Evolutionary conservation across 1,284 basidiomycete genomes (phyloP), one percentile per base, ranked within the genome.

Genomic region (Sanghuangporus baumii): DNA sequence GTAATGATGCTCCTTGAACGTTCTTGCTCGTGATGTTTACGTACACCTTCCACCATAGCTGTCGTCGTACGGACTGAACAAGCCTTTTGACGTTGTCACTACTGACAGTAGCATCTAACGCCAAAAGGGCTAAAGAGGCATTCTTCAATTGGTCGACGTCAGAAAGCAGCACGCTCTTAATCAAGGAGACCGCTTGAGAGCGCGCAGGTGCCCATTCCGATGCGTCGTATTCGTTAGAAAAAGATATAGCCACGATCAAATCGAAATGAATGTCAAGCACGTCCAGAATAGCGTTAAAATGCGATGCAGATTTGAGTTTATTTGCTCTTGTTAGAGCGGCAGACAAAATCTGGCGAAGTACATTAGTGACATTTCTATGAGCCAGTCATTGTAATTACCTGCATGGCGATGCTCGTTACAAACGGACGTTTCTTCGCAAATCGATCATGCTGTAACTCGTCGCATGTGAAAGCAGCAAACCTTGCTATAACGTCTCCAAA

Each of bases 391-490:
- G 57, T 23, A 75, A 87, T 73, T 70, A 93, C 93, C 68, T 79
- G 78, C 46, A 83, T 76, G 6, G 87, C 86, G 46, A 80, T 77
- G 36, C 76, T 71, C 74, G 93, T 84, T 11, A 85, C 79, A 31
- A 76, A 74, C 0, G 89, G 85, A 8, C 86, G 80, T 31, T 83
- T 74, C 31, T 78, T 76, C 48, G 77, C 72, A 67, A 90, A 88
- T 8, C 87, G 80, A 65, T 86, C 85, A 68, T 93, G 89, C 70
- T 93, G 91, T 38, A 89, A 72, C 67, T 92, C 88, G 68, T 88
- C 88, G 70, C 87, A 90, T 52, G 91, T 78, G 64, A 91, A 88
- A 66, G 86, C 84, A 26, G 85, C 76, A 36, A 88, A 78, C 69
- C 84, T 86, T 3, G 87, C 87, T 7, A 94, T 75, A n/a, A 89